These are phyloP conservation scores for Clarireedia hainanense DNA, from an alignment of 2,329 filamentous ascomycete genomes.

Conservation along the genomic window DNA sequence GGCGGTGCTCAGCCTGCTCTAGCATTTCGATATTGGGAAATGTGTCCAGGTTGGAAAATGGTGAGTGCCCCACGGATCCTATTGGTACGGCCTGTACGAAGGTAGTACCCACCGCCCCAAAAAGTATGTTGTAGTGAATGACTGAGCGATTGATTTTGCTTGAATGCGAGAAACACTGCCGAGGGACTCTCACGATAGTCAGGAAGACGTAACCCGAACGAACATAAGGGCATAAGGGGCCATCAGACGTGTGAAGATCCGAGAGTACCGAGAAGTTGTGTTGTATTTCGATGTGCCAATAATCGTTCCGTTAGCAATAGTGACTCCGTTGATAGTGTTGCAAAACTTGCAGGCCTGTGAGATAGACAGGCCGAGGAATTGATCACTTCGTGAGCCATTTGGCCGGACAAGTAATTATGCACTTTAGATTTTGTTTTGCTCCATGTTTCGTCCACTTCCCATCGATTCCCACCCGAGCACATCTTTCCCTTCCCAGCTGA, in stretches of 20 bases:
- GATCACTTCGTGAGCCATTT: slow-evolving; percentile 7
- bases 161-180: slow-evolving; percentile 2
- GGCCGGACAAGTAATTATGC: slow-evolving; percentile 2
- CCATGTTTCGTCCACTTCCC: background rate
- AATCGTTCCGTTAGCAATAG: slow-evolving; percentile 4
- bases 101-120: background rate
- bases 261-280: slow-evolving; percentile 1
- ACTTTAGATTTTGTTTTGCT: background rate
- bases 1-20: slow-evolving; percentile 8
- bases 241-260: slow-evolving; percentile 2
- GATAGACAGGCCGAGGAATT: slow-evolving; percentile 1
- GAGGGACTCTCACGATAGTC: background rate
- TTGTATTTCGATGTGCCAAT: background rate
- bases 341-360: slow-evolving; percentile 1
- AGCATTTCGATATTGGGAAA: slow-evolving; percentile 1
- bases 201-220: background rate
- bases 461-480: background rate
- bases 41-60: slow-evolving; percentile 1
- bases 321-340: slow-evolving; percentile 5
- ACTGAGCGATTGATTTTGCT: no score
- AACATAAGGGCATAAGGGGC: background rate
- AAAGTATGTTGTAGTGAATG: slow-evolving; percentile 2
- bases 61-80: background rate
- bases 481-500: slow-evolving; percentile 7
- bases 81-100: background rate